Base-by-base conservation (phyloP, 352 stramenopile species). In the Blastocystis sp. region DNA sequence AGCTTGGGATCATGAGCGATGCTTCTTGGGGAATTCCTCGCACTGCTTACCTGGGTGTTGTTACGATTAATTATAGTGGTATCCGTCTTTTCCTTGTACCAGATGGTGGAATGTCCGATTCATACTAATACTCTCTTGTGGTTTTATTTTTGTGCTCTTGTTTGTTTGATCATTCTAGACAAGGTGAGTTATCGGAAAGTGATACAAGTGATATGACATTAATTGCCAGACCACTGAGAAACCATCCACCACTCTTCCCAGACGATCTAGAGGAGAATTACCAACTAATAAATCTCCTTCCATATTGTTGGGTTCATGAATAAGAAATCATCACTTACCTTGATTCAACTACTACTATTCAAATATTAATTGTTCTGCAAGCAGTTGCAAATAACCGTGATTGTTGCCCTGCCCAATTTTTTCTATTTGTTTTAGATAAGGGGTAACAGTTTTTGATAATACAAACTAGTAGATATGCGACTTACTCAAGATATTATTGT, bases 41-140 rank as follows among this genome's bases (percentile, higher is more conserved):
- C 64, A 95, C 93, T 34, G 93, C 92, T 3, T 96, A 96, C 90
- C 92, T 93, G 89, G 94, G 94, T 5, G 92, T 96, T 79, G 93
- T 96, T 1, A 91, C 93, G 70, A 53, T 94, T 73, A 2, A 34
- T 16, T 75, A 90, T 54, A 90, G 87, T 16, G 76, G 79, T 20
- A 87, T 75, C 62, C 64, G 68, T 50, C 13, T 90, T 18, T 88
- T 63, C 30, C 16, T 90, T 30, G 85, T 90, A 16, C 85, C 85
- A n/a, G 53, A 76, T 62, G 41, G 53, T 11, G 78, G 78, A 34
- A 39, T 73, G 11, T 69, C 41, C 26, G 47, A 39, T 8, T 26
- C 47, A 11, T 87, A 87, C n/a, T 34, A 85, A 13, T 76, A 20
- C 6, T 20, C 26, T 34, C 30, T 34, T 34, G 30, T 34, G 30